These are phyloP conservation scores for Iris pallida DNA, from an alignment of 116 monocot genomes.

Conservation along the genomic window DNA sequence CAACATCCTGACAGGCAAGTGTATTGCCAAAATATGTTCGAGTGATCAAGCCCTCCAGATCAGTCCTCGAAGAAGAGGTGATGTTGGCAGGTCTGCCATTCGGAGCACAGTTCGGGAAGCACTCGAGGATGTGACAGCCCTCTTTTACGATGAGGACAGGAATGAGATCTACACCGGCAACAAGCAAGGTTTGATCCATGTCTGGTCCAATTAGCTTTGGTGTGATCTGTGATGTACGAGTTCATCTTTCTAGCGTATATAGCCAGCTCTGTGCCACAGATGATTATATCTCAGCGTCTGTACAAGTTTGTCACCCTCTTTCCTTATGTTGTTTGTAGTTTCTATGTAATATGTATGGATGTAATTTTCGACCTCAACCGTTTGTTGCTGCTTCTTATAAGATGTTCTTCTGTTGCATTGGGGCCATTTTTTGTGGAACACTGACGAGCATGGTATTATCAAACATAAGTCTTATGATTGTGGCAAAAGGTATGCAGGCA, in stretches of 20 bases:
- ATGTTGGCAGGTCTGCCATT: constrained; percentile 24
- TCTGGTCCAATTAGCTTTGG: constrained; percentile 58
- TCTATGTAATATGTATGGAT: constrained; percentile 4
- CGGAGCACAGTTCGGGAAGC: constrained; percentile 41
- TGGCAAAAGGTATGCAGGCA: too few relatives aligned
- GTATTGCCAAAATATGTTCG: constrained; percentile 50
- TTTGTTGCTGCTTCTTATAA: too few relatives aligned
- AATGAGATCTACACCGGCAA: constrained; percentile 85
- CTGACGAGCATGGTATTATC: too few relatives aligned
- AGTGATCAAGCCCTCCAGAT: constrained; percentile 35
- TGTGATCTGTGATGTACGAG: neutral
- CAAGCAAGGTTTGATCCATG: constrained; percentile 61
- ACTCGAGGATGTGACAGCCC: constrained; percentile 61
- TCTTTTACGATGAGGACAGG: constrained; percentile 67
- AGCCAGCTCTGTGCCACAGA: constrained; percentile 2
- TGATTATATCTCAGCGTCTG: neutral
- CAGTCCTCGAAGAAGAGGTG: constrained; percentile 28
- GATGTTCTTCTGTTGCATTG: too few relatives aligned
- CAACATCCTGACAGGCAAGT: constrained; percentile 48
- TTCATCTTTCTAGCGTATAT: constrained; percentile 2
- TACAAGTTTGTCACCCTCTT: neutral
- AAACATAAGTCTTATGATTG: too few relatives aligned
- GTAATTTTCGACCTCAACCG: neutral
- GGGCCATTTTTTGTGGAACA: too few relatives aligned
- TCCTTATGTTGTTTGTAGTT: neutral